Conservation (phyloP, 2,329 filamentous ascomycete species). For the Verruconis gallopava region DNA sequence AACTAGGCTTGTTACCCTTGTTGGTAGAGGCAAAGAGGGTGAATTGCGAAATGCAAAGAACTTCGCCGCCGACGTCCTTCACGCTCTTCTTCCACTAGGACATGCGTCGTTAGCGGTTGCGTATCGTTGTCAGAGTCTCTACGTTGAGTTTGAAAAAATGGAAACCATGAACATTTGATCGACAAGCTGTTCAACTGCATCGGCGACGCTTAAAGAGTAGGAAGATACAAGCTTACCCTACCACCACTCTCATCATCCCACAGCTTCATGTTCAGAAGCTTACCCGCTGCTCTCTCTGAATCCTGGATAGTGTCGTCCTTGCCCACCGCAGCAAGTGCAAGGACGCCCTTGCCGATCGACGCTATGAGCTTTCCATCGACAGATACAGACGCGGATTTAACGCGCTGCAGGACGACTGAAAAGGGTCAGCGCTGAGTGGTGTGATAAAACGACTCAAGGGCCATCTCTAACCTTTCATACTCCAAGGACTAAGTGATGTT, state of each 20-base stretch:
- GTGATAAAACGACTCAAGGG: too few relatives aligned
- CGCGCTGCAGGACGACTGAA: constrained; percentile 90
- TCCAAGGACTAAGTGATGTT: too few relatives aligned
- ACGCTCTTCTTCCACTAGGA: constrained; percentile 88
- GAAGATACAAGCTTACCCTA: constrained; percentile 35
- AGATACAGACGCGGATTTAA: constrained; percentile 88
- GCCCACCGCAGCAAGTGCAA: constrained; percentile 84
- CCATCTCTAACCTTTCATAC: too few relatives aligned
- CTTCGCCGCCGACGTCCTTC: constrained; percentile 74
- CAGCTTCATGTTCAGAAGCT: constrained; percentile 78
- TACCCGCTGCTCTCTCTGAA: constrained; percentile 67
- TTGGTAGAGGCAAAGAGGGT: constrained; percentile 87
- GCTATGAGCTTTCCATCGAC: constrained; percentile 86
- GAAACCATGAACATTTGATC: too few relatives aligned
- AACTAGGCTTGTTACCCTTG: constrained; percentile 91
- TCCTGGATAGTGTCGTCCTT: constrained; percentile 86
- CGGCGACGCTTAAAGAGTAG: constrained; percentile 12
- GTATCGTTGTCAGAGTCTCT: too few relatives aligned
- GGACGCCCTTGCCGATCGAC: constrained; percentile 75
- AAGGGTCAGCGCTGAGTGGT: too few relatives aligned
- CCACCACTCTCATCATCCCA: constrained; percentile 73
- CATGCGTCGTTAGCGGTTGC: too few relatives aligned
- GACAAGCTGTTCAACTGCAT: too few relatives aligned
- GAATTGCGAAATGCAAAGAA: constrained; percentile 97
- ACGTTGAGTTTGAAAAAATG: not conserved